These are phyloP conservation scores for Colletotrichum sp. DNA, from an alignment of 2,329 filamentous ascomycete species.

Conservation along the genomic window DNA sequence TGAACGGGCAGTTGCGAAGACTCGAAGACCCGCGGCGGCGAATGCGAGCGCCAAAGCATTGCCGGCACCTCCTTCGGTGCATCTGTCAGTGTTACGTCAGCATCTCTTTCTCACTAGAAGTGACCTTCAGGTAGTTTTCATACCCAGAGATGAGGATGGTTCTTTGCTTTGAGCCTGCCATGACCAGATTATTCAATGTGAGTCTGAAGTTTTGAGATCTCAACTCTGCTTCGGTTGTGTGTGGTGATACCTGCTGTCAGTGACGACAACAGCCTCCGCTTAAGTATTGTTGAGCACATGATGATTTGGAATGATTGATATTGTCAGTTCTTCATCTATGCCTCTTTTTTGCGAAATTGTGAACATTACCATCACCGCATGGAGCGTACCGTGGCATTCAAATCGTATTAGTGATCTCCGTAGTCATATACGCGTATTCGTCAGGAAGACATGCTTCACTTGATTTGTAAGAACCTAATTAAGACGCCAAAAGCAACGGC, in stretches of 20 bases:
- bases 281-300: not conserved
- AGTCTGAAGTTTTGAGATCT: not conserved
- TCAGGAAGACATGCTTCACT: not conserved
- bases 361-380: not conserved
- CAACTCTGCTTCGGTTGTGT: not conserved
- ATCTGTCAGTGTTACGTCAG: not conserved
- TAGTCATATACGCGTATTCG: not conserved
- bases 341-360: not conserved
- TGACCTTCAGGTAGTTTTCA: too few species aligned
- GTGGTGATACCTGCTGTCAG: not conserved
- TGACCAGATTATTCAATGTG: not conserved
- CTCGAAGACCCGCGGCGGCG: not conserved
- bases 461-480: not conserved
- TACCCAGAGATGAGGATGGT: not conserved
- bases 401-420: not conserved
- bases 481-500: not conserved
- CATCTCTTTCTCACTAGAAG: not conserved
- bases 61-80: not conserved
- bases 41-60: conserved; percentile 12
- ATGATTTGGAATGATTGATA: not conserved
- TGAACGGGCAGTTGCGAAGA: conserved; percentile 12
- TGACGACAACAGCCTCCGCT: not conserved
- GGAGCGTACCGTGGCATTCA: not conserved
- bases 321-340: not conserved
- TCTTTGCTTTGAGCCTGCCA: not conserved